Evolutionary conservation across 1,284 basidiomycete species (phyloP).

Genomic region (Omphalotus olearius): DNA sequence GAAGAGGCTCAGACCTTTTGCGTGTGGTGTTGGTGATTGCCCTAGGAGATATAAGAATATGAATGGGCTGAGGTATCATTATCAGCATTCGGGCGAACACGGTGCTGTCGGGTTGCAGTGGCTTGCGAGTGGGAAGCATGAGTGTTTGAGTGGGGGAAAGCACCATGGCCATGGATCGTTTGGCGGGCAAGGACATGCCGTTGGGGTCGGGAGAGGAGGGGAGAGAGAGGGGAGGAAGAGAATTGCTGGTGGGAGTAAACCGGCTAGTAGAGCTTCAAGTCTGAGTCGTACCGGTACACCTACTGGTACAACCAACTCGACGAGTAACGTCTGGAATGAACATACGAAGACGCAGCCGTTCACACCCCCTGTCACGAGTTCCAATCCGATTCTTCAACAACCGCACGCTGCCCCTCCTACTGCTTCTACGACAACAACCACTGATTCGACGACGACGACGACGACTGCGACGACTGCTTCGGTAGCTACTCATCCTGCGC

Average conservation of each 20-base stretch:
- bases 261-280: conserved; percentile 30
- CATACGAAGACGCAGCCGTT: too few species aligned
- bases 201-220: conserved; percentile 17
- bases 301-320: conserved; percentile 12
- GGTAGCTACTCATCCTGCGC: conserved; percentile 7
- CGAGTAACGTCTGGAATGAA: background rate
- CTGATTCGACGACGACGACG: background rate
- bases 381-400: background rate
- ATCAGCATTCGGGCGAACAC: conserved; percentile 95
- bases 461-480: conserved; percentile 4
- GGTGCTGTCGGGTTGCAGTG: conserved; percentile 83
- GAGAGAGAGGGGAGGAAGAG: conserved; percentile 14
- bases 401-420: background rate
- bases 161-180: conserved; percentile 8
- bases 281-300: conserved; percentile 32
- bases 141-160: conserved; percentile 32
- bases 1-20: conserved; percentile 76
- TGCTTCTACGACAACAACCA: background rate
- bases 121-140: conserved; percentile 82
- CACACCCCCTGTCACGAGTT: background rate
- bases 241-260: conserved; percentile 17
- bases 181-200: conserved; percentile 3
- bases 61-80: conserved; percentile 95
- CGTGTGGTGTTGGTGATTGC: conserved; percentile 89
- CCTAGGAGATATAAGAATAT: conserved; percentile 96